Percentiles rank a stretch among this genome's conserved stretches.
phyloP scores from a whole-genome alignment of 2,329 filamentous ascomycete species.

The Colletotrichum filicis region DNA sequence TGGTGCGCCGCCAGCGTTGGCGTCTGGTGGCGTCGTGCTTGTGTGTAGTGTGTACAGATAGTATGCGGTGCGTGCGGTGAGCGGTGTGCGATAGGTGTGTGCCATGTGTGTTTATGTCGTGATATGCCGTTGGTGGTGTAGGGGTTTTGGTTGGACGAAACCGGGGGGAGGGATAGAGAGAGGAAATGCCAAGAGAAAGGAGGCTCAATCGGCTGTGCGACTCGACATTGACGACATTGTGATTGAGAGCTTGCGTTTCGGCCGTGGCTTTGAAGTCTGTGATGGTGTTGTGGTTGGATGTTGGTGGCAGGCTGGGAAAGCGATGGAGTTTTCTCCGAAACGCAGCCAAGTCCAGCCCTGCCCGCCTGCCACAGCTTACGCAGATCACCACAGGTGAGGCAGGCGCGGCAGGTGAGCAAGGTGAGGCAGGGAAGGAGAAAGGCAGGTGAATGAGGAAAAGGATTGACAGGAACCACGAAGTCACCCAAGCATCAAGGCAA shows the following conservation, averaged over 20 bases:
- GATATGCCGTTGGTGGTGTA: not conserved
- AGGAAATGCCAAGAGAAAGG: not conserved
- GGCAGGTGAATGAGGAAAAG: not conserved
- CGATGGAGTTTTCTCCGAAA: not conserved
- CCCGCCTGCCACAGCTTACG: not conserved
- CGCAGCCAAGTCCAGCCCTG: not conserved
- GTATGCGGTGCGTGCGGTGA: not conserved
- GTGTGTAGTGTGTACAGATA: not conserved
- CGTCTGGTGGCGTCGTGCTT: not conserved
- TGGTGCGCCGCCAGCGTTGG: not conserved
- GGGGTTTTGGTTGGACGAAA: not conserved
- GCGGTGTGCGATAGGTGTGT: not conserved
- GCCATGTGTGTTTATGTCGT: not conserved
- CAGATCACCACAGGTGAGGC: not conserved
- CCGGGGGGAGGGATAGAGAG: not conserved
- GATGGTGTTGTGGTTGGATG: not conserved
- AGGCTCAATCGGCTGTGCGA: not conserved
- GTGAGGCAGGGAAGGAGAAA: not conserved
- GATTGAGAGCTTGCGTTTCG: not conserved
- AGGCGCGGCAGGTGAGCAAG: not conserved
- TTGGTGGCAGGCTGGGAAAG: not conserved
- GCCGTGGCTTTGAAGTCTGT: not conserved
- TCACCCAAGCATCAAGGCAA: not conserved
- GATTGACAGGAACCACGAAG: not conserved
- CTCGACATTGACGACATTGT: not conserved